Evolutionary conservation across 2,329 filamentous ascomycete species (phyloP), one percentile per base, ranked within the genome.

Genomic region (Aspergillus phoenicis): DNA sequence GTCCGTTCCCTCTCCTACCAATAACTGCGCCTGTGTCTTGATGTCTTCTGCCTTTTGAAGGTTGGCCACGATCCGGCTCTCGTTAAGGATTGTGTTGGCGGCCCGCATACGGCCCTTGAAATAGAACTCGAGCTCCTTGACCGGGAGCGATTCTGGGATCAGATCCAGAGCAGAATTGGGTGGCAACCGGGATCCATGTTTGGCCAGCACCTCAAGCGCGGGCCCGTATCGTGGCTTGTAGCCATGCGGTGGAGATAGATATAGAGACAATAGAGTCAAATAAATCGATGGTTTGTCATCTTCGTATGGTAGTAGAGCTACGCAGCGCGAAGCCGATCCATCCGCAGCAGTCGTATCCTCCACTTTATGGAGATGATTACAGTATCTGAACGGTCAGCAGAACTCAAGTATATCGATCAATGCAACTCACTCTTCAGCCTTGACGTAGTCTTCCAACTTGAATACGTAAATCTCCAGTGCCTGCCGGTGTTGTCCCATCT

Each of bases 401-500:
- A 15, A 11, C 4, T 24, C 24, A 3, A 0, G n/a, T 30, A 20
- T 8, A 15, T 8, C 11, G 33, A 8, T 22, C 22, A 8, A 26
- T 52, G 28, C 13, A 51, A 82, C 87, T 63, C 80, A 97, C 89
- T 97, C 92, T 84, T 99, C 95, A 33, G 95, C 95, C 77, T 97
- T 98, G 11, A 80, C 81, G 64, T 91, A 94, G 74, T 97, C 89
- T 67, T 90, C 82, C 75, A 99, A 86, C 75, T 94, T 95, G 79
- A 97, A 99, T 28, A 98, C 94, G 74, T 97, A 99, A 56, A 99
- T 97, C 73, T 95, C 90, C n/a, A 99, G 81, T 0, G 95, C 95
- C 77, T 98, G 93, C 73, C 92, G 93, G 78, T 99, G 93, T 69
- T 94, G 90, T 6, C 91, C 92, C 91, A 98, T 97, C 68, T 95